Conservation (phyloP, 805 yeast genomes). For the Candida dendrica region DNA sequence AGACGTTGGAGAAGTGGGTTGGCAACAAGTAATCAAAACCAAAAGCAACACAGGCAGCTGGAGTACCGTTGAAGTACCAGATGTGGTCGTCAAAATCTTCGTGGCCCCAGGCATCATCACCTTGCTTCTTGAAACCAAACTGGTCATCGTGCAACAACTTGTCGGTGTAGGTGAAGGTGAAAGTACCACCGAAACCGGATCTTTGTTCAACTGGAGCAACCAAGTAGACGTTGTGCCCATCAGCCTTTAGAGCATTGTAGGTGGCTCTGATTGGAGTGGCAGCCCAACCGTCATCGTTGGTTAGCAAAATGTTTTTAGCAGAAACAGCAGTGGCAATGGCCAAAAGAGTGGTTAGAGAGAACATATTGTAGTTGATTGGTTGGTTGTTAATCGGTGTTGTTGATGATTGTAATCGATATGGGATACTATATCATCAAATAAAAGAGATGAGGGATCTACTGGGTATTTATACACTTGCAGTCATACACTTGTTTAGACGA, state of each 20-base stretch:
- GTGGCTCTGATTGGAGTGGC: conserved; percentile 51
- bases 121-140: conserved; percentile 38
- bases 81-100: conserved; percentile 33
- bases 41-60: conserved; percentile 44
- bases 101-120: conserved; percentile 51
- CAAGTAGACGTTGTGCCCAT: conserved; percentile 42
- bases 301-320: conserved; percentile 37
- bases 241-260: conserved; percentile 37
- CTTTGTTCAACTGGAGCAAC: conserved; percentile 47
- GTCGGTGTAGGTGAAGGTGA: conserved; percentile 32
- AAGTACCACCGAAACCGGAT: conserved; percentile 51
- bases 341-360: conserved; percentile 4
- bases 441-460: too few species aligned
- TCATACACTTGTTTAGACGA: too few species aligned
- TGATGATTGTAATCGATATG: too few species aligned
- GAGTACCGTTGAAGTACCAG: conserved; percentile 53
- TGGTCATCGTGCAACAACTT: conserved; percentile 38
- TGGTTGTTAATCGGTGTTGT: too few species aligned
- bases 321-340: conserved; percentile 7
- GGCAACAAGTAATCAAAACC: conserved; percentile 43
- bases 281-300: conserved; percentile 55
- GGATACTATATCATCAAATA: too few species aligned
- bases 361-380: conserved; percentile 10
- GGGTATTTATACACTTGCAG: too few species aligned
- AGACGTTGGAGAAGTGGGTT: conserved; percentile 32